Conservation (phyloP, 495 filamentous ascomycete species). For the Tuber magnatum region DNA sequence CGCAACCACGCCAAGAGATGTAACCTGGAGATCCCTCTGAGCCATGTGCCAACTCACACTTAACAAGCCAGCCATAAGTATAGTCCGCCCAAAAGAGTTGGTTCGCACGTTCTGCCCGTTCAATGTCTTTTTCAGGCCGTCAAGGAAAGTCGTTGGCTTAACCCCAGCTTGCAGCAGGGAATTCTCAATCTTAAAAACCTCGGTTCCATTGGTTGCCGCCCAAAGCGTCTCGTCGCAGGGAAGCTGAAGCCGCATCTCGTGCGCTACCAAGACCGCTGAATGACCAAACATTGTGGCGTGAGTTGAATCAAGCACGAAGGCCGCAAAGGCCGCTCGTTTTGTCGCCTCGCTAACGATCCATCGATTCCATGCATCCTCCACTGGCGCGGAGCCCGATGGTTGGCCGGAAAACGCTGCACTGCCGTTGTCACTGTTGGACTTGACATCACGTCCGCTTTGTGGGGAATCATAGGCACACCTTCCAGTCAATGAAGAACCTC, state of each 20-base stretch:
- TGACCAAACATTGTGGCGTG: conserved; percentile 99
- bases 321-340: conserved; percentile 81
- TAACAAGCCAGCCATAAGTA: conserved; percentile 87
- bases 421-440: conserved; percentile 49
- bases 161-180: conserved; percentile 74
- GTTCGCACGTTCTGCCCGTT: conserved; percentile 82
- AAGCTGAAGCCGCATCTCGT: conserved; percentile 85
- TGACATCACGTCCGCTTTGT: conserved; percentile 65
- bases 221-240: conserved; percentile 92
- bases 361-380: conserved; percentile 89
- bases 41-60: conserved; percentile 98
- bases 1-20: conserved; percentile 66
- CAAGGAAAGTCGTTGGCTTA: conserved; percentile 80
- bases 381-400: conserved; percentile 57
- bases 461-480: conserved; percentile 80
- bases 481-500: conserved; percentile 87
- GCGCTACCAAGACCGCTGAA: conserved; percentile 92
- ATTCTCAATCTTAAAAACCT: conserved; percentile 80
- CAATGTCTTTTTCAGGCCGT: conserved; percentile 83
- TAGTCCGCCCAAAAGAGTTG: conserved; percentile 89
- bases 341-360: conserved; percentile 96
- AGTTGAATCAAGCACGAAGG: conserved; percentile 90
- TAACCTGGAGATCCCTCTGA: conserved; percentile 90
- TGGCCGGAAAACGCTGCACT: conserved; percentile 48
- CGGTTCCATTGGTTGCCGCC: conserved; percentile 81